Base-by-base conservation (phyloP, 257 asterid species). In the Penstemon eatonii region DNA sequence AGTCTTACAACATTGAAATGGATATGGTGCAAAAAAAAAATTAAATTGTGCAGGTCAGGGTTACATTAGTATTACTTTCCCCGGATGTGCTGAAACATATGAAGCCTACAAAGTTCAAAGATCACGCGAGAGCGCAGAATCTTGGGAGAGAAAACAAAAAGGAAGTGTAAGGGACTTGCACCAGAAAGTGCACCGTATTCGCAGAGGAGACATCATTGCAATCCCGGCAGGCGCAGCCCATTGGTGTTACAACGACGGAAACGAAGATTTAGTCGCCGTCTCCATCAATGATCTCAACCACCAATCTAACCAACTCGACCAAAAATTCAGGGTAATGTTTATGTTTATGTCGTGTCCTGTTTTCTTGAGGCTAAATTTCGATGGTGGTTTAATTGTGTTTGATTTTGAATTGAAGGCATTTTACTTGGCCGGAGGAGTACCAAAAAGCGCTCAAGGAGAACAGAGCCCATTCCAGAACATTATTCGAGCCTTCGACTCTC, bases 31-130 rank as follows among this genome's bases (percentile, higher is more conserved):
- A 15, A 15, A 15, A 15, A 15, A 15, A 15, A 15, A 15, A 8
- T 5, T 15, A 3, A 12, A 3, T 12, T 10, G 7, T 75, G 45
- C 85, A 87, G 95, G 96, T 19, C 67, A 67, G 77, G 97, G 91
- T 0, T 76, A 55, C 72, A 59, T 87, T 1, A 68, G 95, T 15
- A 59, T 90, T 51, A 75, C 53, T 41, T 73, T 65, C 77, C 93
- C 96, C 2, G 95, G 96, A 8, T 90, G 96, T 56, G 87, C 92
- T 1, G 96, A 87, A 46, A 85, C 95, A 0, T 90, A 63, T 60
- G 71, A 80, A 9, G 59, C 83, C 15, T 56, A 8, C 51, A 40
- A 36, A 56, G 11, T 18, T 8, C 65, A 69, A 9, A 7, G 5
- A 15, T 46, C 65, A 46, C 43, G 39, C 56, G 78, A 67, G 62